Percentiles rank a stretch among this genome's conserved stretches.
phyloP scores from a whole-genome alignment of 2,329 filamentous ascomycete species.

The Dothiorella sarmentorum region DNA sequence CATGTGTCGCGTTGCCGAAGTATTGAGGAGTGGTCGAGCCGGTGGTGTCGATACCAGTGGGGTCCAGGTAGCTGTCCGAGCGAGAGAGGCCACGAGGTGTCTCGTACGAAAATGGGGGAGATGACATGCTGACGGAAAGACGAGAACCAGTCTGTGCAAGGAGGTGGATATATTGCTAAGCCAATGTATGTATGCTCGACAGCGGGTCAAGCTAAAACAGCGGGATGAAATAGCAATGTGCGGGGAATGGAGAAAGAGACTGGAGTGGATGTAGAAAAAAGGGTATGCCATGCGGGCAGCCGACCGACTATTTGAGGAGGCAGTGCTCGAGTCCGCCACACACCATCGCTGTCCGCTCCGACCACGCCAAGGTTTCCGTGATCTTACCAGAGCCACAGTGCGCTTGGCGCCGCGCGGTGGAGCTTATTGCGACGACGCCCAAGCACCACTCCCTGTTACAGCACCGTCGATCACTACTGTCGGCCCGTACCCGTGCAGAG shows the following conservation, averaged over 20 bases:
- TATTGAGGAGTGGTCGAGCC: neutral
- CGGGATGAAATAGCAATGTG: neutral
- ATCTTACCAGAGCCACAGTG: conserved; percentile 11
- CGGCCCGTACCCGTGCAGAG: conserved; percentile 13
- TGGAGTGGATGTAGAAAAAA: neutral
- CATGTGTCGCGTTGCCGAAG: neutral
- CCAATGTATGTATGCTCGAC: neutral
- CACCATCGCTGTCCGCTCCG: neutral
- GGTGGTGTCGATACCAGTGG: neutral
- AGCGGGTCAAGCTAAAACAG: neutral
- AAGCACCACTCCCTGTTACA: conserved; percentile 3
- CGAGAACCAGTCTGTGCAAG: neutral
- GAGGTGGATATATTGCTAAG: conserved; percentile 7
- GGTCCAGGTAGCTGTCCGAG: neutral
- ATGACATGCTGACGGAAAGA: neutral
- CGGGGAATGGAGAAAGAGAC: neutral
- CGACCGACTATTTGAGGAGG: conserved; percentile 4
- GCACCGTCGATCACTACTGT: conserved; percentile 4
- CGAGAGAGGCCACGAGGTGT: neutral
- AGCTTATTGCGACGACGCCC: conserved; percentile 12
- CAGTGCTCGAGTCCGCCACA: conserved; percentile 9
- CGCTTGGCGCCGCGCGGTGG: conserved; percentile 9
- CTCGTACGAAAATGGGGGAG: neutral
- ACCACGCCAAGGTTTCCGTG: conserved; percentile 9
- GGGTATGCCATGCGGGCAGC: neutral